Evolutionary conservation across 2,329 filamentous ascomycete species (phyloP), one percentile per base, ranked within the genome.

Genomic region (Thermomyces lanuginosus): DNA sequence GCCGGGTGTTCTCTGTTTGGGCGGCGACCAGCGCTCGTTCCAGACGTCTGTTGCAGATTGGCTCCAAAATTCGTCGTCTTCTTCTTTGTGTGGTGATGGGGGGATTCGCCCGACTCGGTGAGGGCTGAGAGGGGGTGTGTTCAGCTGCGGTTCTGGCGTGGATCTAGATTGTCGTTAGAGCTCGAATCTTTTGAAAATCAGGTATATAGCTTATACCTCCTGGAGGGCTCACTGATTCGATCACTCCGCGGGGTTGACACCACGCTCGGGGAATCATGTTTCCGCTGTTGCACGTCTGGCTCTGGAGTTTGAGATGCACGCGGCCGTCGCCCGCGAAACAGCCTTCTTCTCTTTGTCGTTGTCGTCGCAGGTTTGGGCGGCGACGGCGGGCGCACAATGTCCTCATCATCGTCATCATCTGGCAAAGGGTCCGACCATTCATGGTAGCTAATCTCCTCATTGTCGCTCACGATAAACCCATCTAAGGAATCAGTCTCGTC

Each of bases 41-140:
- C 65, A 69, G 16, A 60, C 51, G 36, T 65, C 65, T 30, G 64
- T 57, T 12, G 53, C 42, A 15, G 61, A 56, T 32, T 60, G 56
- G 32, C 54, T 59, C 65, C 65, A 69, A 40, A 69, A 69, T 1
- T 53, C 59, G 37, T 69, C 65, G 14, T 59, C 50, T 33, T 56
- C 64, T 17, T 61, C 57, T 25, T 59, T 50, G 29, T 62, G 51
- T 1, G 63, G 63, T 4, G 62, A 61, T 5, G 57, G 57, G 5
- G 63, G 64, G 22, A 67, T 60, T 1, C 45, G 41, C 11, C 43
- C 34, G 43, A 4, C 43, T 40, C 31, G 53, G 59, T 6, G 51
- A 52, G 20, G 61, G 59, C 56, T 63, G 8, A 47, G 40, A 9
- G 51, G 55, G 10, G 60, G 59, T 20, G 60, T 60, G 21, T 46